Evolutionary conservation across 768 basidiomycete species (phyloP), one percentile per base, ranked within the genome.

Genomic region (Russula earlei): DNA sequence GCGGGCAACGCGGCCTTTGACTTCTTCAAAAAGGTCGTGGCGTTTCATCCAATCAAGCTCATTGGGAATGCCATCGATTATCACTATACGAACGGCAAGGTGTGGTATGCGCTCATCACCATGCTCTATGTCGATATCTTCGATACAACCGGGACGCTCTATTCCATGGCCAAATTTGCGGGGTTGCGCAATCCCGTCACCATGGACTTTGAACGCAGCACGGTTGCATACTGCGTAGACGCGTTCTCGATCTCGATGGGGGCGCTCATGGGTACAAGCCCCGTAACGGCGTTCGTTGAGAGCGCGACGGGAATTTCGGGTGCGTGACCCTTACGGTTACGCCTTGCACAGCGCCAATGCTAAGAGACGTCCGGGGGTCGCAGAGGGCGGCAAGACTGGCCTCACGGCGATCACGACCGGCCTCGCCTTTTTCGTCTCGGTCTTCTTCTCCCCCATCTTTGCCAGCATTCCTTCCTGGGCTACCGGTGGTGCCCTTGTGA

Each of bases 61-160:
- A 73, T 83, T 52, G 83, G 84, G n/a, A 82, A 84, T 63, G 84
- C 72, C 17, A 72, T 87, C 55, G 78, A 85, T 67, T 44, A 53
- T 14, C 31, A 46, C 45, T 55, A 61, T 37, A 17, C 75, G 36
- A 87, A 84, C 56, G 87, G 87, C 45, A 78, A 71, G 34, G 85
- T 91, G 24, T 92, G 90, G 90, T 89, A 91, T 67, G 90, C 90
- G 6, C 75, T 92, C 25, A 72, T 90, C 66, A 92, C 90, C 0
- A 90, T 93, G 80, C 79, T 93, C 52, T 92, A 91, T 67, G 90
- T 92, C 63, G 87, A 89, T 69, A 87, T 91, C 60, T 77, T 88
- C 64, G 71, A 75, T 55, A 75, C 72, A 27, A 76, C 74, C 52
- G 85, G 90, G 65, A 91, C 90, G 9, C 73, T 93, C 4, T 91